A percentile compares a stretch with the other conserved stretches of the same genome.
Evolutionary conservation across 345 rosid genomes (phyloP).

Genomic region (Arabis hirsuta): DNA sequence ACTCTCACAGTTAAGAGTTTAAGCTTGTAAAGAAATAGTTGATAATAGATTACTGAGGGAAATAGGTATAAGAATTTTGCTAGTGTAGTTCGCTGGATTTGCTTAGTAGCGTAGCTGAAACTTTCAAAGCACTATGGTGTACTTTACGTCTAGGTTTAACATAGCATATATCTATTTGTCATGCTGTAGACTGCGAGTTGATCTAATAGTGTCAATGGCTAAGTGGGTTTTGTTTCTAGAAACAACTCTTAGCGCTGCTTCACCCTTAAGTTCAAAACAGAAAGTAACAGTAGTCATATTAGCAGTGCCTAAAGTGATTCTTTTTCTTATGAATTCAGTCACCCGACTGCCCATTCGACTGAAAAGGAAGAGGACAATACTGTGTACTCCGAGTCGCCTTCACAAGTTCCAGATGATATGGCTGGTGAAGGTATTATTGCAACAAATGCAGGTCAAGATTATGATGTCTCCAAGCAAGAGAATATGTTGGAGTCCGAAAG

Average conservation of each 20-base stretch:
- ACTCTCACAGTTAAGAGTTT: conserved; percentile 11
- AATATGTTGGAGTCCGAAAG: conserved; percentile 53
- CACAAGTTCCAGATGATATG: conserved; percentile 56
- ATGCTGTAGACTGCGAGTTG: conserved; percentile 10
- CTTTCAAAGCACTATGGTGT: conserved; percentile 3
- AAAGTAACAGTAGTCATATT: background rate
- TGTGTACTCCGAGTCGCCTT: conserved; percentile 54
- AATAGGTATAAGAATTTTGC: background rate
- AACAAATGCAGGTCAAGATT: conserved; percentile 54
- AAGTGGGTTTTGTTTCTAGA: conserved; percentile 9
- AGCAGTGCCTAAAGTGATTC: conserved; percentile 20
- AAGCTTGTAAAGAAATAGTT: background rate
- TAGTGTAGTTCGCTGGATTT: conserved; percentile 22
- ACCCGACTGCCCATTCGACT: conserved; percentile 47
- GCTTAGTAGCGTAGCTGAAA: conserved; percentile 4
- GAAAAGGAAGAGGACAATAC: conserved; percentile 59
- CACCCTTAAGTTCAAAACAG: background rate
- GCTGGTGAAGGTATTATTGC: conserved; percentile 60
- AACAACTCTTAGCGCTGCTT: conserved; percentile 8
- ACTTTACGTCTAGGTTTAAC: background rate
- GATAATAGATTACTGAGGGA: background rate
- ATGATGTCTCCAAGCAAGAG: conserved; percentile 67
- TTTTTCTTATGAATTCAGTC: conserved; percentile 45
- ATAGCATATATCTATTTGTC: too few species aligned
- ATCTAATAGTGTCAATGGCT: conserved; percentile 7